Conservation (phyloP, 495 filamentous ascomycete genomes). For the Penicillium pulvis region DNA sequence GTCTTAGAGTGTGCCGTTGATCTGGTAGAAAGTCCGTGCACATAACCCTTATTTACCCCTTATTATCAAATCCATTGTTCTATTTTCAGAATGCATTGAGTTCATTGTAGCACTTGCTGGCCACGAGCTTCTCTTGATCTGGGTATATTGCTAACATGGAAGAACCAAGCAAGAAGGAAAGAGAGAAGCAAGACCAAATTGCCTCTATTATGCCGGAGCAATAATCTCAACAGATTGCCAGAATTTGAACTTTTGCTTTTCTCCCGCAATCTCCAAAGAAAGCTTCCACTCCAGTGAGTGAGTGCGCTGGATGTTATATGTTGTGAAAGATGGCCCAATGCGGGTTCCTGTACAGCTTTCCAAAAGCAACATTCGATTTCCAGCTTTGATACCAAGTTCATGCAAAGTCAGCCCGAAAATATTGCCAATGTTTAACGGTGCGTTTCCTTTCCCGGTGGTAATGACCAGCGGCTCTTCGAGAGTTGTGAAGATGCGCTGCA, state of each 20-base stretch:
- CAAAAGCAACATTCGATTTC: background rate
- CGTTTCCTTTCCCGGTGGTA: background rate
- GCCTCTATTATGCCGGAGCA: background rate
- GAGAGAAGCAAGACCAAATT: background rate
- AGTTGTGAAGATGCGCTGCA: background rate
- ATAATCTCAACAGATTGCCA: background rate
- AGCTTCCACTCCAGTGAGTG: background rate
- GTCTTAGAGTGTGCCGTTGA: too few relatives aligned
- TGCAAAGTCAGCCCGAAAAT: constrained; percentile 6
- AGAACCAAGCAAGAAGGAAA: background rate
- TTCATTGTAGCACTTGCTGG: too few relatives aligned
- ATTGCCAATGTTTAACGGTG: constrained; percentile 7
- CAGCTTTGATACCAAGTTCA: background rate
- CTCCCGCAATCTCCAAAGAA: background rate
- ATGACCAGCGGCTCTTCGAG: background rate
- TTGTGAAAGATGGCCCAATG: background rate
- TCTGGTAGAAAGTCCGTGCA: too few relatives aligned
- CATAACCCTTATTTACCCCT: too few relatives aligned
- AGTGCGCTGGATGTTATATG: background rate
- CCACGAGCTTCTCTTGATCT: background rate
- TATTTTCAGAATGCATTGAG: background rate
- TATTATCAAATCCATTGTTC: background rate
- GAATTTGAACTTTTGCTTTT: background rate
- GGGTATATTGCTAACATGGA: background rate
- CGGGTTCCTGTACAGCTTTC: background rate